Percentiles rank a stretch among this genome's conserved stretches.
Conservation (phyloP, 345 rosid species). For the Populus simonii region DNA sequence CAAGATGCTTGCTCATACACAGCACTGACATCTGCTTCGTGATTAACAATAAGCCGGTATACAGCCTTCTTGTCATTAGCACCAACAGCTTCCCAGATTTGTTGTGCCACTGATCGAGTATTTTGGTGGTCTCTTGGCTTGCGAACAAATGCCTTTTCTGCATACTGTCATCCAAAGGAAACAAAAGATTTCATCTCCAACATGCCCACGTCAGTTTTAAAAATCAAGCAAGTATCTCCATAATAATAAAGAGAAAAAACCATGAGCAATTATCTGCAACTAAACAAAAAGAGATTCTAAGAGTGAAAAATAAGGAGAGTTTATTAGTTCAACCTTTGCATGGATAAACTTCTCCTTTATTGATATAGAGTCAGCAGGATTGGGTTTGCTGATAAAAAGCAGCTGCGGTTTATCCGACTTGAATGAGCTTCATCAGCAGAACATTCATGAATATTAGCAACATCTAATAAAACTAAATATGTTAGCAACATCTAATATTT, state of each 20-base stretch:
- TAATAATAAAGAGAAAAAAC: background rate
- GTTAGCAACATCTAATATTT: background rate
- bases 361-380: conserved; percentile 68
- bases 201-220: background rate
- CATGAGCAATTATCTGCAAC: background rate
- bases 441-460: conserved; percentile 28
- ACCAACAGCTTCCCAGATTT: conserved; percentile 87
- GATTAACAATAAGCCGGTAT: conserved; percentile 73
- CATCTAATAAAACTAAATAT: conserved; percentile 1
- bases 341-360: conserved; percentile 96
- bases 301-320: conserved; percentile 15
- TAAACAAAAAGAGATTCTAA: background rate
- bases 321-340: conserved; percentile 62
- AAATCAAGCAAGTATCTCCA: background rate
- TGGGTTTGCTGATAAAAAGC: conserved; percentile 59
- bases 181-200: background rate
- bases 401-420: conserved; percentile 62
- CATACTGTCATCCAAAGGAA: conserved; percentile 59
- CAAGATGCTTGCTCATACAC: conserved; percentile 60
- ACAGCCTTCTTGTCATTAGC: conserved; percentile 87
- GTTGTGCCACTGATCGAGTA: conserved; percentile 54
- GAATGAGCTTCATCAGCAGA: conserved; percentile 41
- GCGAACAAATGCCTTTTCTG: conserved; percentile 82
- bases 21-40: conserved; percentile 66
- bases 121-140: conserved; percentile 56